These are phyloP conservation scores for Mycena galopus DNA, from an alignment of 768 basidiomycete species.

Conservation along the genomic window DNA sequence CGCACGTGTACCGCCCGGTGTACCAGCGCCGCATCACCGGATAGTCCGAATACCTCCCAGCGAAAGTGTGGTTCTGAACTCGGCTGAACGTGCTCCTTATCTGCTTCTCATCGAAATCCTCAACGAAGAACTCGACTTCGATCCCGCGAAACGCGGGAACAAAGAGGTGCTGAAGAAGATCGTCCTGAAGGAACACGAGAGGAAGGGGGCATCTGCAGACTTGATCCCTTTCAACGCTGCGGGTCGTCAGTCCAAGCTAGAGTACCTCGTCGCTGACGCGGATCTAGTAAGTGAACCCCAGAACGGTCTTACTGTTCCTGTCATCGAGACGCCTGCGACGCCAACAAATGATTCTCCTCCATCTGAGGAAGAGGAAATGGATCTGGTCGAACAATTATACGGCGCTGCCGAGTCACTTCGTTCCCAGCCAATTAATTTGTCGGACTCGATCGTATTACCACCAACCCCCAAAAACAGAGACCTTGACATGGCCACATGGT, in stretches of 20 bases:
- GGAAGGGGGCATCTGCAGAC: slow-evolving; percentile 69
- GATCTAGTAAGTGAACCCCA: slow-evolving; percentile 48
- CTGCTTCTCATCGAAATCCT: slow-evolving; percentile 93
- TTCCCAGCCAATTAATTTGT: slow-evolving; percentile 79
- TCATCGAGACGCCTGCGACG: slow-evolving; percentile 33
- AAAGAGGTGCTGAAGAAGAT: slow-evolving; percentile 88
- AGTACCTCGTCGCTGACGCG: slow-evolving; percentile 41
- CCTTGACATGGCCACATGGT: slow-evolving; percentile 90
- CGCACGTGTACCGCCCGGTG: slow-evolving; percentile 51
- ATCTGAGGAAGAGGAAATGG: slow-evolving; percentile 88
- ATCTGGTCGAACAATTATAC: slow-evolving; percentile 96
- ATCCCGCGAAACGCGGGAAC: slow-evolving; percentile 85
- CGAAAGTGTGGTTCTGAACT: slow-evolving; percentile 97
- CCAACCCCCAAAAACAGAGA: slow-evolving; percentile 90
- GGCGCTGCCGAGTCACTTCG: slow-evolving; percentile 82
- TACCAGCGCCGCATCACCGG: slow-evolving; percentile 85
- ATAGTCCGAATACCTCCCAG: slow-evolving; percentile 98
- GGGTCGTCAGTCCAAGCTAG: slow-evolving; percentile 39
- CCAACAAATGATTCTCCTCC: slow-evolving; percentile 37
- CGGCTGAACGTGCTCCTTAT: slow-evolving; percentile 96
- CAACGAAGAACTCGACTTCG: slow-evolving; percentile 92
- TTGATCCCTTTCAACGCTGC: slow-evolving; percentile 58
- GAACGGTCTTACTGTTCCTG: slow-evolving; percentile 36
- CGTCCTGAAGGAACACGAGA: slow-evolving; percentile 73
- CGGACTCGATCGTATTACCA: slow-evolving; percentile 87